Base-by-base conservation (phyloP, 495 filamentous ascomycete genomes). In the Penicillium bialowiezense region DNA sequence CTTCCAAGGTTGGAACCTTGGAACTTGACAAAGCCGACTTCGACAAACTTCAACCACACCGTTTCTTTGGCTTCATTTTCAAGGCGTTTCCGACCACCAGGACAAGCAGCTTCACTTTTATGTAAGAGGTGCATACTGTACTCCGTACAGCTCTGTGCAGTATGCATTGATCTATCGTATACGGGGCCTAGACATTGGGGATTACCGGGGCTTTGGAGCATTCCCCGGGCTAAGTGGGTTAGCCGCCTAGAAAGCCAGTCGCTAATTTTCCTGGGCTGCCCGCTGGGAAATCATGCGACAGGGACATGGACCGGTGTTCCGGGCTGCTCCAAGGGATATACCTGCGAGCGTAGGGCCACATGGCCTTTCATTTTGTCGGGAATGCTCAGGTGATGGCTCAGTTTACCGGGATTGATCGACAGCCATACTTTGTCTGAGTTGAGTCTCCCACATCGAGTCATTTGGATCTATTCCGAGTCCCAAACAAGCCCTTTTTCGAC, bases 211-310 rank as follows among this genome's bases (percentile, higher is more conserved):
- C 29, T 32, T 35, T 44, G 32, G 8, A 44, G 42, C 18, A 6
- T 21, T 33, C 9, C 9, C 29, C 7, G 29, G 7, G 29, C 5
- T 17, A 32, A 7, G 33, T 3, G 1, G 17, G 31, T 9, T 34
- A 15, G 18, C 41, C 6, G 43, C 29, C 8, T 42, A 29, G 14
- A 13, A 15, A 29, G 14, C 21, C 14, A 46, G 33, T 46, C 13
- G 33, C 18, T 12, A 1, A 5, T 9, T 7, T 46, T 46, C 34
- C 33, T 19, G 7, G 33, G 10, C 17, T 17, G 2, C 26, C 44
- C 23, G 44, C 38, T 29, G 18, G 18, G 24, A 17, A 3, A 44
- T 48, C 44, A 48, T 48, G 35, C 26, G 12, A 38, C 23, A 19
- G 18, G 10, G 5, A 48, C 37, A 9, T 37, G 33, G 44, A 12